Percentiles rank a stretch among this genome's conserved stretches.
phyloP scores from a whole-genome alignment of 176 grass and related monocot genomes.

The Aegilops bicornis region DNA sequence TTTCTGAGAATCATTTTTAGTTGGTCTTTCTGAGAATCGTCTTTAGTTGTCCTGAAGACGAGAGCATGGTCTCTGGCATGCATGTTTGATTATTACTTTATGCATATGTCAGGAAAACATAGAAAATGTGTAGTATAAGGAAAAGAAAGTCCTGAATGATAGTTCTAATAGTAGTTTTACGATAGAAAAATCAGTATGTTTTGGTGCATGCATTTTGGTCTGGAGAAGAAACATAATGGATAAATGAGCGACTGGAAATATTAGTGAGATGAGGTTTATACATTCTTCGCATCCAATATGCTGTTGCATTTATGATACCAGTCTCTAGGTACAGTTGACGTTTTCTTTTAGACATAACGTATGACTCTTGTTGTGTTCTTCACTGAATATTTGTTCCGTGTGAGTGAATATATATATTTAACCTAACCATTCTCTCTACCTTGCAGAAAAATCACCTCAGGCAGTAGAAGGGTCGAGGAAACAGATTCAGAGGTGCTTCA shows the following conservation, averaged over 20 bases:
- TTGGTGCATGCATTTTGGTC: background rate
- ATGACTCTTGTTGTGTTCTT: constrained; percentile 17
- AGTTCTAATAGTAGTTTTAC: background rate
- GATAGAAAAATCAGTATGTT: background rate
- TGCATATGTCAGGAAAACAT: background rate
- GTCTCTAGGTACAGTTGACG: background rate
- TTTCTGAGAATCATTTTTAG: constrained; percentile 27
- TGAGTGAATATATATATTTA: constrained; percentile 13
- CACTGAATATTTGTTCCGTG: background rate
- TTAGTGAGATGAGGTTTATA: background rate
- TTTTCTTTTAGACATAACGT: constrained; percentile 8
- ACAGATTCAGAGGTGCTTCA: constrained; percentile 68
- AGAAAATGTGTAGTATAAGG: background rate
- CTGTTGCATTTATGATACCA: background rate
- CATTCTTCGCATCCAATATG: background rate
- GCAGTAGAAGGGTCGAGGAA: constrained; percentile 44
- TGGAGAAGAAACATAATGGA: constrained; percentile 8
- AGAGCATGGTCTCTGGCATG: background rate
- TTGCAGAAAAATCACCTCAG: constrained; percentile 42
- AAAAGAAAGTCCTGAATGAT: background rate
- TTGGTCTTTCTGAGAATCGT: background rate
- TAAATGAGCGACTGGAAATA: background rate
- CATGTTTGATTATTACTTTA: background rate
- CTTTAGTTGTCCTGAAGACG: background rate
- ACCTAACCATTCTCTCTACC: constrained; percentile 6